Evolutionary conservation across 2,329 filamentous ascomycete genomes (phyloP).

Genomic region (Neobulgaria alba): DNA sequence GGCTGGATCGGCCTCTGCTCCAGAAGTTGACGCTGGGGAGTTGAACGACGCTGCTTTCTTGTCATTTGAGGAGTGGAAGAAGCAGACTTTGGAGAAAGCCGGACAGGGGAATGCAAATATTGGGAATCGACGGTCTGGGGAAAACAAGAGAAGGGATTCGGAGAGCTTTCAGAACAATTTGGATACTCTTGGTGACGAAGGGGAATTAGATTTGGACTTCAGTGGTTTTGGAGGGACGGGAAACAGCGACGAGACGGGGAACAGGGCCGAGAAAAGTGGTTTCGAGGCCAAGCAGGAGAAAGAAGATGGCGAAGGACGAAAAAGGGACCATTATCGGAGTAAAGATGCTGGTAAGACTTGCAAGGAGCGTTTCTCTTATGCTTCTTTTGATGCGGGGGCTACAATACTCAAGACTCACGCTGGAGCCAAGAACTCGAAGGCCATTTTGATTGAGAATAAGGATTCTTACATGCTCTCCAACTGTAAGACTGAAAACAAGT

Average conservation of each 20-base stretch:
- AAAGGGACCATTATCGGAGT: slow-evolving; percentile 45
- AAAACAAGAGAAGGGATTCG: slow-evolving; percentile 41
- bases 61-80: slow-evolving; percentile 98
- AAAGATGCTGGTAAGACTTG: slow-evolving; percentile 96
- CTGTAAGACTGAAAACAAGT: slow-evolving; percentile 81
- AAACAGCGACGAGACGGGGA: slow-evolving; percentile 11
- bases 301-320: slow-evolving; percentile 18
- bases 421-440: slow-evolving; percentile 78
- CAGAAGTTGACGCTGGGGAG: slow-evolving; percentile 22
- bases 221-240: slow-evolving; percentile 45
- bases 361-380: slow-evolving; percentile 96
- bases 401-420: slow-evolving; percentile 85
- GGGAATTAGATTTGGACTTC: slow-evolving; percentile 73
- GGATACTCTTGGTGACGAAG: slow-evolving; percentile 77
- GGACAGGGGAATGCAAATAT: slow-evolving; percentile 68
- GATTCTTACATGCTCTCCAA: slow-evolving; percentile 97
- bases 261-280: slow-evolving; percentile 12
- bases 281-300: slow-evolving; percentile 6
- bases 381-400: slow-evolving; percentile 93
- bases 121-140: slow-evolving; percentile 43
- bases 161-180: slow-evolving; percentile 58
- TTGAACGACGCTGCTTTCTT: slow-evolving; percentile 66
- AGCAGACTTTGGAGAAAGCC: slow-evolving; percentile 76
- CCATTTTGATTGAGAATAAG: slow-evolving; percentile 91
- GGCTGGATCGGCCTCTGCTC: slow-evolving; percentile 4